Conservation (phyloP, 1,139 yeast genomes). For the Yamadazyma triangularis region DNA sequence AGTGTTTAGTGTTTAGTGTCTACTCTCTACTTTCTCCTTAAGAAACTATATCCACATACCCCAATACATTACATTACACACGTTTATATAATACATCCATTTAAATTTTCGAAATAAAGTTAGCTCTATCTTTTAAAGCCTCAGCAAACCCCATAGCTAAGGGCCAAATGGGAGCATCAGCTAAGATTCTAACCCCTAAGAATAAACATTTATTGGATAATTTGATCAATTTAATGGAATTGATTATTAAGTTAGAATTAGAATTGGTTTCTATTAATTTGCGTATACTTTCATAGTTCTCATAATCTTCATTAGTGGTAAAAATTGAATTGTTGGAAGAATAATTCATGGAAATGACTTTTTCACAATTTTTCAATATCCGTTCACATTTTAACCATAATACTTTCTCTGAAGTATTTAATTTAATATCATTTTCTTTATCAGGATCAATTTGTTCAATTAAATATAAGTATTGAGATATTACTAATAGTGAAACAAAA, state of each 20-base stretch:
- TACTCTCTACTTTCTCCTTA: too few relatives aligned
- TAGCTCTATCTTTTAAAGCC: conserved; percentile 66
- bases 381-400: conserved; percentile 50
- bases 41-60: too few relatives aligned
- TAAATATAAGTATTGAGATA: conserved; percentile 56
- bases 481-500: conserved; percentile 53
- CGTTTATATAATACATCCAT: background rate
- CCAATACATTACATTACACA: too few relatives aligned
- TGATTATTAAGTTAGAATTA: conserved; percentile 13
- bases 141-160: conserved; percentile 72
- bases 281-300: conserved; percentile 30
- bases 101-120: conserved; percentile 21
- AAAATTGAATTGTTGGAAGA: conserved; percentile 4
- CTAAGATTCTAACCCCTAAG: conserved; percentile 66
- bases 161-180: conserved; percentile 85
- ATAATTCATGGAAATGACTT: conserved; percentile 14
- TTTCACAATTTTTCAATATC: conserved; percentile 53
- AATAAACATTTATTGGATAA: conserved; percentile 55
- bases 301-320: conserved; percentile 9
- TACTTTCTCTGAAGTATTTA: conserved; percentile 36
- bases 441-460: conserved; percentile 37
- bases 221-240: conserved; percentile 14
- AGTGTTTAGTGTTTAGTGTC: too few relatives aligned
- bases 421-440: conserved; percentile 13
- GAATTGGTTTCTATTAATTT: conserved; percentile 16